A percentile compares a stretch with the other conserved stretches of the same genome.
Conservation (phyloP, 352 stramenopile genomes). For the Stramenopiles sp. region DNA sequence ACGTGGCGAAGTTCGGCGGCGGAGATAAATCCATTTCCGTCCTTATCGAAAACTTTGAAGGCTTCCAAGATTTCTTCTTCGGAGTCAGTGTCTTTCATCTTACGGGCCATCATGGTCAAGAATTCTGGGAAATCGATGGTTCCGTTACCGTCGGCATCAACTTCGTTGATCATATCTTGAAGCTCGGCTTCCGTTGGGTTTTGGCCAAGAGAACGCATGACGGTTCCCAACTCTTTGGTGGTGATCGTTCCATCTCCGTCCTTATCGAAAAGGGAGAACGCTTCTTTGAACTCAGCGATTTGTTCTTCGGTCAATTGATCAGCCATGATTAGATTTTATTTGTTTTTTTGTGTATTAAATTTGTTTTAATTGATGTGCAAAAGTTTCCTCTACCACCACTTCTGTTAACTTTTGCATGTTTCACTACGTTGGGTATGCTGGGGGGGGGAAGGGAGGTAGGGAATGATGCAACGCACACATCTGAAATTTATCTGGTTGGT, state of each 20-base stretch:
- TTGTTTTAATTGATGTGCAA: too few species aligned
- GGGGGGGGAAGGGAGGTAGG: too few species aligned
- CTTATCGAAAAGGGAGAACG: constrained; percentile 99
- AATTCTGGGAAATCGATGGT: constrained; percentile 99
- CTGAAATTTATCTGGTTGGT: too few species aligned
- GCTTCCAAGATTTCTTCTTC: constrained; percentile 95
- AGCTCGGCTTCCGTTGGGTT: constrained; percentile 93
- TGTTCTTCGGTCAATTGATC: constrained; percentile 76
- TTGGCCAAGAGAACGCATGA: constrained; percentile 93
- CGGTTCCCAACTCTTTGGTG: constrained; percentile 93
- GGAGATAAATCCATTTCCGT: constrained; percentile 96
- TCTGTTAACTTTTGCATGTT: too few species aligned
- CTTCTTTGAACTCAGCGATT: constrained; percentile 99
- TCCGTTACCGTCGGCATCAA: constrained; percentile 93
- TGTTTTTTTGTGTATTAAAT: background rate
- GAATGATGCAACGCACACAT: too few species aligned
- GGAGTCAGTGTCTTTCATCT: constrained; percentile 97
- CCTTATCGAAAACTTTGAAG: constrained; percentile 94
- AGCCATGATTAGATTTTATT: constrained; percentile 35
- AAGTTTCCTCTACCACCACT: too few species aligned
- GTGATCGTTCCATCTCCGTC: constrained; percentile 95
- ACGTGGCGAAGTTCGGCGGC: constrained; percentile 90
- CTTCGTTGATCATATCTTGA: constrained; percentile 97
- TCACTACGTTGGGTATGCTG: too few species aligned
- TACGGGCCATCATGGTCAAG: constrained; percentile 96